Base-by-base conservation (phyloP, 148 eudicot genomes). In the Rhododendron simsii region DNA sequence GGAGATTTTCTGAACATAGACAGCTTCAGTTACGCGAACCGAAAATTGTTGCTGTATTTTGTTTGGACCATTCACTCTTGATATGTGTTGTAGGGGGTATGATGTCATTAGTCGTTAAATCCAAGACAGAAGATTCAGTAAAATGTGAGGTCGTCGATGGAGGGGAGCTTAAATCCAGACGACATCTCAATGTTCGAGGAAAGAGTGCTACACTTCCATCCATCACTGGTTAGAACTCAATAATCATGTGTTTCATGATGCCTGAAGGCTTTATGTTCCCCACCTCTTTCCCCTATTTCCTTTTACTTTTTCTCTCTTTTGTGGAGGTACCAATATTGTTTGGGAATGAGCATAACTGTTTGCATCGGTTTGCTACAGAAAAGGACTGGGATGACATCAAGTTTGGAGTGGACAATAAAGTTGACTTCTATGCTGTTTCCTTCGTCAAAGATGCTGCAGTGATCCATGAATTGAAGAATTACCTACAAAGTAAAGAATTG, bases 351-450 rank as follows among this genome's bases (percentile, higher is more conserved):
- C 67, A 51, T 84, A 69, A 71, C 30, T 44, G 39, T 86, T 80
- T 86, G 71, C 63, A 84, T 83, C 83, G 23, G 20, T 82, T 20
- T 87, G 81, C 84, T 90, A 87, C 98, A 98, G 99, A 95, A 44
- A 98, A 98, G 90, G 99, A 98, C 85, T 98, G 99, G 99, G 99
- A 98, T 85, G 98, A 98, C 85, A 95, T 98, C 93, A 98, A 98
- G 92, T 98, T 98, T 87, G 99, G 99, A 85, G 99, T 98, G 81
- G 99, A 98, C 82, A 95, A 98, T 67, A 88, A 94, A 86, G 96
- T 97, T 87, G 98, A 94, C 85, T 93, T 95, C 83, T 98, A 98
- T 90, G 99, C 99, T 78, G 99, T 98, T 89, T 98, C 99, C 82
- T 98, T 98, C 84, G 99, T 98, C 76, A 98, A 98, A 89, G 99